Evolutionary conservation across 1,284 basidiomycete genomes (phyloP).

Genomic region (Golubevia pallescens): DNA sequence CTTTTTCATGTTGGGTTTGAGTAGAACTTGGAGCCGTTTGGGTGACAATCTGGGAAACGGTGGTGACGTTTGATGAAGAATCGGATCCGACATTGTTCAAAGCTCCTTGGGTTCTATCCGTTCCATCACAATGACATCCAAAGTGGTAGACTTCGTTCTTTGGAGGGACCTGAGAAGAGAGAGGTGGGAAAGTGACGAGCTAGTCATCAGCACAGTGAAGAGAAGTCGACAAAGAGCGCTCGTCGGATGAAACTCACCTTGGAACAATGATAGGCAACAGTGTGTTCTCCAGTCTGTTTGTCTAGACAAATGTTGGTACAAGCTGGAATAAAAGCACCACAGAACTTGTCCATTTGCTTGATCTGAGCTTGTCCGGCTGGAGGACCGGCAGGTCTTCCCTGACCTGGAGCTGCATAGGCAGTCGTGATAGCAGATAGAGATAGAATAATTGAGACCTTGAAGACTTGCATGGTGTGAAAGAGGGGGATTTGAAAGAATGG

Average conservation of each 20-base stretch:
- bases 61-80: neutral
- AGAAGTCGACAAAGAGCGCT: neutral
- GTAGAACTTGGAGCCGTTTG: neutral
- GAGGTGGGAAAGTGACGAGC: neutral
- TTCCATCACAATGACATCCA: neutral
- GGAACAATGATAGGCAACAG: neutral
- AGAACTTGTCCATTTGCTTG: neutral
- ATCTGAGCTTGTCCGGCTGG: neutral
- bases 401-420: neutral
- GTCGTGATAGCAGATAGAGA: neutral
- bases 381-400: neutral
- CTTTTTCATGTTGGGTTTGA: neutral
- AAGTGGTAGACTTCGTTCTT: neutral
- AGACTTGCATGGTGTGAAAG: neutral
- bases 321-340: neutral
- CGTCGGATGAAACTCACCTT: neutral
- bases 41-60: neutral
- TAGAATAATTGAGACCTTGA: neutral
- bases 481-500: neutral
- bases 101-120: neutral
- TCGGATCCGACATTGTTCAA: neutral
- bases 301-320: neutral
- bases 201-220: no score
- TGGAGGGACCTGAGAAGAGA: neutral
- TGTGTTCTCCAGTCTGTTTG: no score